These are phyloP conservation scores for Cytospora paraplurivora DNA, from an alignment of 2,329 filamentous ascomycete species.

Conservation along the genomic window DNA sequence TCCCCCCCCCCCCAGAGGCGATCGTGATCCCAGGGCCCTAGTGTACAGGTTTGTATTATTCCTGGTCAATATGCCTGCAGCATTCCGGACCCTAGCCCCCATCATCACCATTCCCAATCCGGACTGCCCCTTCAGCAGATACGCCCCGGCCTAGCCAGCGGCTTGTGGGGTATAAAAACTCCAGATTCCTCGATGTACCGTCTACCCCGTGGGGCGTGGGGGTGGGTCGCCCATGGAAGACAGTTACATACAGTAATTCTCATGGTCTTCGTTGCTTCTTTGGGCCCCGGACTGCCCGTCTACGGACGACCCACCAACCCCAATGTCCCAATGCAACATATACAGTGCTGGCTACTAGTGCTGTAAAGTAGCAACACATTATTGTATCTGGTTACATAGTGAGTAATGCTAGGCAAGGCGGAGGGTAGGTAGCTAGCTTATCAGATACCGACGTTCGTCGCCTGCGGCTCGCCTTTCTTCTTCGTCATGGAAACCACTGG, in stretches of 20 bases:
- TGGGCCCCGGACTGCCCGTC: too few relatives aligned
- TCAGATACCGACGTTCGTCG: neutral
- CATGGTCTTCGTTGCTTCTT: too few relatives aligned
- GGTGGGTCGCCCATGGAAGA: neutral
- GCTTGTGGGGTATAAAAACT: neutral
- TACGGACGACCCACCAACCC: too few relatives aligned
- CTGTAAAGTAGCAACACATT: too few relatives aligned
- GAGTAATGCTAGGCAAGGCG: neutral
- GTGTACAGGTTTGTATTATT: too few relatives aligned
- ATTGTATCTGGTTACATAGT: neutral
- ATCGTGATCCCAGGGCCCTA: neutral
- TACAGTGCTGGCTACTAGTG: neutral
- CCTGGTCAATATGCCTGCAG: neutral
- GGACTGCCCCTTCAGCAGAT: neutral
- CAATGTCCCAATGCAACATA: neutral
- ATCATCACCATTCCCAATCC: neutral
- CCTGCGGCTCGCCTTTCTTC: neutral
- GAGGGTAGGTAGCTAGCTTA: slow-evolving; percentile 5
- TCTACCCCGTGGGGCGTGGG: slow-evolving; percentile 1
- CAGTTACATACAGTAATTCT: neutral
- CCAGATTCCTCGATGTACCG: neutral
- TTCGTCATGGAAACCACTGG: neutral
- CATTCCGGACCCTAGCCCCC: neutral
- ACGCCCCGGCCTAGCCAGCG: neutral
- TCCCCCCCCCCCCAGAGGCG: neutral